These are phyloP conservation scores for Ilex aquifolium DNA, from an alignment of 257 asterid genomes.

Conservation along the genomic window DNA sequence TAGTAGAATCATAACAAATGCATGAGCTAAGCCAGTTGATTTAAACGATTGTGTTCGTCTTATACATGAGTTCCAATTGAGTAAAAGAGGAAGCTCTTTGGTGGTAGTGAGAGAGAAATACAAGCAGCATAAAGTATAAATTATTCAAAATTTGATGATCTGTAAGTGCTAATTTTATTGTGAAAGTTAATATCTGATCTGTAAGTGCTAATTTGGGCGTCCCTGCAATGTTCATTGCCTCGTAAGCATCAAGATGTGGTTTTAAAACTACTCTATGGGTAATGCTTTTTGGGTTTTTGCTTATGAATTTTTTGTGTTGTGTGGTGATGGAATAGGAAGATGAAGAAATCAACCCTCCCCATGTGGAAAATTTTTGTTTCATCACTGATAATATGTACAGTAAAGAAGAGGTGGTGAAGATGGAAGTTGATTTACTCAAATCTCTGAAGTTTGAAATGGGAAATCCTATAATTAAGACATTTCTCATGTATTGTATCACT, in stretches of 20 bases:
- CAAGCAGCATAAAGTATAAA: constrained; percentile 58
- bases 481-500: constrained; percentile 45
- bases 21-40: constrained; percentile 17
- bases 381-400: constrained; percentile 68
- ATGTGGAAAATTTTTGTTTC: constrained; percentile 70
- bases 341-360: constrained; percentile 82
- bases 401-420: constrained; percentile 60
- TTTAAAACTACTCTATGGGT: background rate
- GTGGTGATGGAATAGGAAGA: constrained; percentile 45
- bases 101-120: constrained; percentile 70
- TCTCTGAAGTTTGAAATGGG: constrained; percentile 84
- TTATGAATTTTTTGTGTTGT: background rate
- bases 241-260: constrained; percentile 44
- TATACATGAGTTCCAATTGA: constrained; percentile 59
- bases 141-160: background rate
- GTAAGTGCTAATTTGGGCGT: constrained; percentile 43
- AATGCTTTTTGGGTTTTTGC: background rate
- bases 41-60: constrained; percentile 61
- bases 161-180: background rate
- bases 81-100: constrained; percentile 48
- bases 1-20: too few relatives aligned
- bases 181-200: background rate
- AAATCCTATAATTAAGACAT: constrained; percentile 63
- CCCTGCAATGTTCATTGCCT: constrained; percentile 95
- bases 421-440: constrained; percentile 80